A percentile compares a stretch with the other conserved stretches of the same genome.
Conservation (phyloP, 2,329 filamentous ascomycete species). For the Phyllosticta citriasiana region DNA sequence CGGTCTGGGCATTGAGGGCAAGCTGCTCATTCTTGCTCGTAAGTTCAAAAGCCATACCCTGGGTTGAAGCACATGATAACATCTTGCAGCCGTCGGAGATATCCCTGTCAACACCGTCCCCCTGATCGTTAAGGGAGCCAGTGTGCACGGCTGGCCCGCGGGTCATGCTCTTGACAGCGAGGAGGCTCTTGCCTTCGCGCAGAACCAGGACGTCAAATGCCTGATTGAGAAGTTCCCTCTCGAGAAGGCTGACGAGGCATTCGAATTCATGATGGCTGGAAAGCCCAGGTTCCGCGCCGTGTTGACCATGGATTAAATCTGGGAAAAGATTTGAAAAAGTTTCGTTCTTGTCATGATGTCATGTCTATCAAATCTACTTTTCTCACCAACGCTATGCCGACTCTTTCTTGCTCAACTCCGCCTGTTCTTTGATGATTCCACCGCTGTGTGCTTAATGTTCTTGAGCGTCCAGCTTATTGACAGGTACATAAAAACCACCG, state of each 20-base stretch:
- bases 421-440: not conserved
- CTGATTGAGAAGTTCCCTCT: slow-evolving; percentile 45
- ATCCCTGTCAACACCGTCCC: slow-evolving; percentile 33
- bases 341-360: not conserved
- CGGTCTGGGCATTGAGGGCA: slow-evolving; percentile 47
- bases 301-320: slow-evolving; percentile 34
- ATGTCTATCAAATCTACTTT: not conserved
- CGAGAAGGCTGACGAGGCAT: slow-evolving; percentile 40
- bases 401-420: not conserved
- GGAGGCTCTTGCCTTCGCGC: slow-evolving; percentile 42
- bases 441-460: not conserved
- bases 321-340: not conserved
- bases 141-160: slow-evolving; percentile 42
- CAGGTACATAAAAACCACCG: not conserved
- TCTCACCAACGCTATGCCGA: not conserved
- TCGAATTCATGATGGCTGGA: slow-evolving; percentile 40
- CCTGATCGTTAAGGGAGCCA: slow-evolving; percentile 38
- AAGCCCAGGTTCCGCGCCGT: slow-evolving; percentile 44
- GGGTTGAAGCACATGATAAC: not conserved
- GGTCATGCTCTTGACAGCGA: slow-evolving; percentile 44
- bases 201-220: slow-evolving; percentile 39
- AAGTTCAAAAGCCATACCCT: slow-evolving; percentile 10
- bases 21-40: slow-evolving; percentile 49
- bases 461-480: slow-evolving; percentile 3
- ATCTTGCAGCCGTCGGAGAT: slow-evolving; percentile 32